These are phyloP conservation scores for Pichia sp. DNA, from an alignment of 1,139 yeast species.

Conservation along the genomic window DNA sequence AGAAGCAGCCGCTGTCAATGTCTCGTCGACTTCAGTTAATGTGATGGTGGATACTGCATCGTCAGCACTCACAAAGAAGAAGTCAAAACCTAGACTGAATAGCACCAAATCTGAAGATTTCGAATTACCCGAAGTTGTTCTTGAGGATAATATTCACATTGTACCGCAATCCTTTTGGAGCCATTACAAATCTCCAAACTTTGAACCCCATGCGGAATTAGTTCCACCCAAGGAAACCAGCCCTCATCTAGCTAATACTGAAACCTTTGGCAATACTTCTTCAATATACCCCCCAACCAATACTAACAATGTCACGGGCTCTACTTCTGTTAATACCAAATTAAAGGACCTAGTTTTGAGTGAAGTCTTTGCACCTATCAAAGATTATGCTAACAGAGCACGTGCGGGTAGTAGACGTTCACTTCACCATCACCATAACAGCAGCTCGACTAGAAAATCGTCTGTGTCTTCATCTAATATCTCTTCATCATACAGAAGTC, in stretches of 20 bases:
- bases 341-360: slow-evolving; percentile 58
- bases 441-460: slow-evolving; percentile 1
- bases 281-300: slow-evolving; percentile 2
- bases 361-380: slow-evolving; percentile 61
- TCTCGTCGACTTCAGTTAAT: no score
- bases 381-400: slow-evolving; percentile 23
- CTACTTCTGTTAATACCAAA: slow-evolving; percentile 58
- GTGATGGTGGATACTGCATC: no score
- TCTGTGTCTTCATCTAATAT: slow-evolving; percentile 10
- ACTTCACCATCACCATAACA: no score
- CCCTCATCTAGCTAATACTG: not conserved
- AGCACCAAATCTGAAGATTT: slow-evolving; percentile 4
- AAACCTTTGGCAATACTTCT: not conserved
- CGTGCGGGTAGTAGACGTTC: slow-evolving; percentile 10
- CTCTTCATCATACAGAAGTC: slow-evolving; percentile 2
- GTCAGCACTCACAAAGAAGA: slow-evolving; percentile 2
- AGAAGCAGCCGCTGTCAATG: no score
- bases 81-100: not conserved
- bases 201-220: not conserved
- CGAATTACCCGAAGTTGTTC: slow-evolving; percentile 61
- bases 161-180: slow-evolving; percentile 73
- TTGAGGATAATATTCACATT: slow-evolving; percentile 85
- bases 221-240: no score
- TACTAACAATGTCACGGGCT: slow-evolving; percentile 43
- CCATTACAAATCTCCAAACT: slow-evolving; percentile 51